A percentile compares a stretch with the other conserved stretches of the same genome.
phyloP scores from a whole-genome alignment of 306 rosid genomes.

The Fagus crenata region DNA sequence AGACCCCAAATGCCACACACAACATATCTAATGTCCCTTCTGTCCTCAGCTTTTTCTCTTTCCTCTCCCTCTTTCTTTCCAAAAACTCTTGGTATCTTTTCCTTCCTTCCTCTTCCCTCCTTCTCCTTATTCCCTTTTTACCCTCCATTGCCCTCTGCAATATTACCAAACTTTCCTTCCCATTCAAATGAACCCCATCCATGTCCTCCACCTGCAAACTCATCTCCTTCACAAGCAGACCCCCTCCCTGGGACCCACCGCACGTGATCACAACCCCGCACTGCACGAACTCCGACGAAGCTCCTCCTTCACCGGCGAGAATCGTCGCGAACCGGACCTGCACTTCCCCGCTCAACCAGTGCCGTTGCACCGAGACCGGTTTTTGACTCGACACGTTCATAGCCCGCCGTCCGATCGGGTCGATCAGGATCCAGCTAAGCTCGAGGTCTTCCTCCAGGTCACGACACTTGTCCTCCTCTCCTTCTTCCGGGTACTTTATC shows the following conservation, averaged over 20 bases:
- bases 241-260: slow-evolving; percentile 42
- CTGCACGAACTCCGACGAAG: slow-evolving; percentile 53
- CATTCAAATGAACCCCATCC: slow-evolving; percentile 64
- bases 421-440: slow-evolving; percentile 73
- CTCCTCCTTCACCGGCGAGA: slow-evolving; percentile 46
- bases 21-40: slow-evolving; percentile 70
- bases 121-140: slow-evolving; percentile 35
- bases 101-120: slow-evolving; percentile 29
- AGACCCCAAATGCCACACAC: slow-evolving; percentile 46
- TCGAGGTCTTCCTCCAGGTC: slow-evolving; percentile 34
- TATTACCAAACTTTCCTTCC: slow-evolving; percentile 70
- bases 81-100: slow-evolving; percentile 40
- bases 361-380: slow-evolving; percentile 56
- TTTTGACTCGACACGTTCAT: slow-evolving; percentile 62
- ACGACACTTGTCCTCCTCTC: slow-evolving; percentile 28
- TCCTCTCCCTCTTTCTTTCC: slow-evolving; percentile 45
- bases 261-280: slow-evolving; percentile 49
- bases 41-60: slow-evolving; percentile 42
- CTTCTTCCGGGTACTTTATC: slow-evolving; percentile 26
- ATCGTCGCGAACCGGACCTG: slow-evolving; percentile 52
- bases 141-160: slow-evolving; percentile 49
- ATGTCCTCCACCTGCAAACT: slow-evolving; percentile 67
- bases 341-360: slow-evolving; percentile 79
- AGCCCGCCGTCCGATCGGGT: slow-evolving; percentile 49
- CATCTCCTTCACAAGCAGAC: slow-evolving; percentile 60